These are phyloP conservation scores for Tetratostichococcus sp. DNA, from an alignment of 139 green algal genomes.

Conservation along the genomic window DNA sequence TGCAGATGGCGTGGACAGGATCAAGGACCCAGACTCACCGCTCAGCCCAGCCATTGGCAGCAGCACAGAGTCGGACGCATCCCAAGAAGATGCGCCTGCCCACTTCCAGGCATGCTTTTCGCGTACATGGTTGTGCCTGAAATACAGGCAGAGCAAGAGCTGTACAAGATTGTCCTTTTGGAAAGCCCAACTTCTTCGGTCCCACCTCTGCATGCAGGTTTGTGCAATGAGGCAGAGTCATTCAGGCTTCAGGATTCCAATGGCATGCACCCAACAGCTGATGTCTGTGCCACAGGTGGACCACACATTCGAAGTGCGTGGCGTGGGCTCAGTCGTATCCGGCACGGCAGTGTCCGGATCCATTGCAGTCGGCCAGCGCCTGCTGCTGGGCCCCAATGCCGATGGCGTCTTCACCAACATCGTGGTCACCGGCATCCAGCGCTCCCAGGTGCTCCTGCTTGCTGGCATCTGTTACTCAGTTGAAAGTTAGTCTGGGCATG, in stretches of 20 bases:
- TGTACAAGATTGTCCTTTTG: too few species aligned
- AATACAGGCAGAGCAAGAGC: too few species aligned
- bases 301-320: constrained; percentile 65
- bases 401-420: constrained; percentile 55
- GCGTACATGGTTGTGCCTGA: too few species aligned
- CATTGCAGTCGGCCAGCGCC: constrained; percentile 47
- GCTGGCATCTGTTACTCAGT: too few species aligned
- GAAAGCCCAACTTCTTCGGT: too few species aligned
- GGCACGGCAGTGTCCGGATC: constrained; percentile 62
- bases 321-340: constrained; percentile 69
- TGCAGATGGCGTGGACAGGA: background rate
- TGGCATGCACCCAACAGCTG: too few species aligned
- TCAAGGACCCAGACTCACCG: background rate
- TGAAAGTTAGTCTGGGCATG: too few species aligned
- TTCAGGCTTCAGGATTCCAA: too few species aligned
- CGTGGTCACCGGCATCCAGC: constrained; percentile 61
- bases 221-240: too few species aligned
- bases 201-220: too few species aligned
- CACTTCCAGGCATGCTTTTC: background rate
- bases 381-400: constrained; percentile 62
- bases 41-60: background rate
- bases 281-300: constrained; percentile 55
- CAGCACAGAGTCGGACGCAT: background rate
- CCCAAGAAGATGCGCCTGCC: background rate
- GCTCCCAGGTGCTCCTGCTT: constrained; percentile 36